These are phyloP conservation scores for Mycena olivaceomarginata DNA, from an alignment of 768 basidiomycete species.

Conservation along the genomic window DNA sequence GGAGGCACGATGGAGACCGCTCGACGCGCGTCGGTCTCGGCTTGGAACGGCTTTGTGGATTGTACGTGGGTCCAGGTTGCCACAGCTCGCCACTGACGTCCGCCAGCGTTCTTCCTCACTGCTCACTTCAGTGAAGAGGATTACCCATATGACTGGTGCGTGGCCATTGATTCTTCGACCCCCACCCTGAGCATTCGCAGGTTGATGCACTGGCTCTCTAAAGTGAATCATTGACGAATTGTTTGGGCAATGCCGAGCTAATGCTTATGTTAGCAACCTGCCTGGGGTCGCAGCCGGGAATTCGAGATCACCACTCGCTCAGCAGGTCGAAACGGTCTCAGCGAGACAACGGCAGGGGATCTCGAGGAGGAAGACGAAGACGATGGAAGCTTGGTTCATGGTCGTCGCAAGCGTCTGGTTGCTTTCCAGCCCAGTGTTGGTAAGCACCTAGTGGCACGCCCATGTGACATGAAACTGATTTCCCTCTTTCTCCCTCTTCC, in stretches of 20 bases:
- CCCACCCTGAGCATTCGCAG: constrained; percentile 57
- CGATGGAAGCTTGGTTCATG: constrained; percentile 73
- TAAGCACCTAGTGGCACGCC: constrained; percentile 52
- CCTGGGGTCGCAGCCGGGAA: constrained; percentile 92
- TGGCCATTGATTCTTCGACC: constrained; percentile 32
- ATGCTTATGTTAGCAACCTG: constrained; percentile 80
- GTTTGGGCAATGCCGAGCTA: constrained; percentile 39
- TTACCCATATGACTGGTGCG: constrained; percentile 90
- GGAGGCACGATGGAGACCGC: constrained; percentile 94
- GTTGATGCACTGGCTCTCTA: constrained; percentile 94
- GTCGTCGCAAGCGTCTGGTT: constrained; percentile 85
- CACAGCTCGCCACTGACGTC: constrained; percentile 9
- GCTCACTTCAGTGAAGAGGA: constrained; percentile 93
- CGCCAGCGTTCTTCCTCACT: constrained; percentile 88
- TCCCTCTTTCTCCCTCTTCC: not conserved
- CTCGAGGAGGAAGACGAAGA: constrained; percentile 85
- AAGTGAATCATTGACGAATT: constrained; percentile 64
- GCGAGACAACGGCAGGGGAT: constrained; percentile 83
- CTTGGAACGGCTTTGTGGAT: constrained; percentile 94
- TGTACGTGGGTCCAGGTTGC: constrained; percentile 66
- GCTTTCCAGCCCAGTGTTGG: constrained; percentile 92
- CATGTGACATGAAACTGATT: constrained; percentile 1
- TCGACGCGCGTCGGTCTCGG: constrained; percentile 85
- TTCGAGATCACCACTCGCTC: constrained; percentile 93
- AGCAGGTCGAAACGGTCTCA: constrained; percentile 77